phyloP scores from a whole-genome alignment of 2,329 filamentous ascomycete species.

The Rutstroemia sp. region DNA sequence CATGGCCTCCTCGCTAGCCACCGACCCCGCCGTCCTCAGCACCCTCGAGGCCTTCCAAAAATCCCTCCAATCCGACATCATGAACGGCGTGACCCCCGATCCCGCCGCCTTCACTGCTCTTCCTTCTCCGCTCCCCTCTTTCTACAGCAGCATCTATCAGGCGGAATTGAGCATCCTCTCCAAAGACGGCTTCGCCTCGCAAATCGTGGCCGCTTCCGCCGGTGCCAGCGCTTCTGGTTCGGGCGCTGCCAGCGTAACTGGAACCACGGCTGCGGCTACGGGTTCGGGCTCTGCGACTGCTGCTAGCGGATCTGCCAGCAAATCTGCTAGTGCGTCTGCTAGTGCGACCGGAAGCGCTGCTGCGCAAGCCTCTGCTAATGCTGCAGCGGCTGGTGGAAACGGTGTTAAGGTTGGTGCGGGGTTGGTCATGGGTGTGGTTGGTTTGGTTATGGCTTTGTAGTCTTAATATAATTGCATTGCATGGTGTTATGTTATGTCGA shows the following conservation, averaged over 20 bases:
- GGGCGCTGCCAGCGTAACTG: not conserved
- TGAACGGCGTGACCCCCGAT: not conserved
- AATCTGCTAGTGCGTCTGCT: too few species aligned
- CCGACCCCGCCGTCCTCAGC: slow-evolving; percentile 5
- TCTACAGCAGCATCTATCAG: slow-evolving; percentile 7
- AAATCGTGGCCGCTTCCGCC: not conserved
- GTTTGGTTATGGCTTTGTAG: slow-evolving; percentile 9
- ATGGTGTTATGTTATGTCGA: not conserved
- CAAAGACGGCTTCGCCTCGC: slow-evolving; percentile 6
- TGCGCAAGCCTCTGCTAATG: not conserved
- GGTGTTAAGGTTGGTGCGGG: not conserved
- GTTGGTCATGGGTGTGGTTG: slow-evolving; percentile 6
- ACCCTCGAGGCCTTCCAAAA: slow-evolving; percentile 1
- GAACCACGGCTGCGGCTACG: not conserved
- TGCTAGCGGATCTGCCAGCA: not conserved
- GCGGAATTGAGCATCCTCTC: slow-evolving; percentile 8
- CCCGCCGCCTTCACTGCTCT: slow-evolving; percentile 3
- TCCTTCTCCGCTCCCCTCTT: slow-evolving; percentile 5
- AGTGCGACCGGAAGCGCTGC: not conserved
- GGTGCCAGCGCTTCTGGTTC: not conserved
- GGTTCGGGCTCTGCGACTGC: not conserved
- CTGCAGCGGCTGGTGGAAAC: not conserved
- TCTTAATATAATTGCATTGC: not conserved
- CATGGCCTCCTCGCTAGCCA: slow-evolving; percentile 6
- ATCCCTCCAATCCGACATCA: not conserved